Conservation (phyloP, 2,329 filamentous ascomycete species). For the Pyrenochaeta sp. region DNA sequence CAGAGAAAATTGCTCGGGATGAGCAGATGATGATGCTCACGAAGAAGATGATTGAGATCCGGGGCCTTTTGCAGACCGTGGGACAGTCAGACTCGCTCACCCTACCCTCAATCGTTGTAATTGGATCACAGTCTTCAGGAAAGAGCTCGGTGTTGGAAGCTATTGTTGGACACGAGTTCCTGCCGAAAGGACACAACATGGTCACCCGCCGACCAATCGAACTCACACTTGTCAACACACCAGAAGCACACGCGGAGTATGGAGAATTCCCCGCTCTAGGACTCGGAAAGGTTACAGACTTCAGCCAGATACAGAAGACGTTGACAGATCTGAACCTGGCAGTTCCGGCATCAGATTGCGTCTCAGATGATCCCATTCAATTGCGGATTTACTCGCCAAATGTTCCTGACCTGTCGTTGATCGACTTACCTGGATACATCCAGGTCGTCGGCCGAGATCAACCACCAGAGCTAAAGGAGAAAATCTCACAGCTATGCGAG, state of each 20-base stretch:
- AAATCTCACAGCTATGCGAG: conserved; percentile 94
- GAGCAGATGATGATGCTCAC: conserved; percentile 99
- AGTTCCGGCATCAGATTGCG: conserved; percentile 88
- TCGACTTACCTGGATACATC: conserved; percentile 96
- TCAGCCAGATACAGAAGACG: conserved; percentile 89
- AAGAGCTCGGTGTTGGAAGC: conserved; percentile 98
- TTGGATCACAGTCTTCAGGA: conserved; percentile 96
- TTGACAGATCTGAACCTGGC: conserved; percentile 94
- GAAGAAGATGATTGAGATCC: conserved; percentile 99
- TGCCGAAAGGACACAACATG: conserved; percentile 99
- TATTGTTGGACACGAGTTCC: conserved; percentile 96
- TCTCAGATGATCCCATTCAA: conserved; percentile 96
- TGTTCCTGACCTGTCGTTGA: conserved; percentile 93
- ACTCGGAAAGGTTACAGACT: conserved; percentile 89
- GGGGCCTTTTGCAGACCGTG: conserved; percentile 87
- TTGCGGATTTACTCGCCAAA: conserved; percentile 94
- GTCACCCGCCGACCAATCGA: conserved; percentile 96
- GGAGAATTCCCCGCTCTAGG: conserved; percentile 95
- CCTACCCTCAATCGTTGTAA: conserved; percentile 97
- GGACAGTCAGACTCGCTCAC: conserved; percentile 90
- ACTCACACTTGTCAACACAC: conserved; percentile 93
- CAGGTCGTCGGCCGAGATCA: conserved; percentile 94
- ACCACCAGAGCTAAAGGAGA: conserved; percentile 89
- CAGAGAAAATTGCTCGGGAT: conserved; percentile 77
- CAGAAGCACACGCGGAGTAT: conserved; percentile 85